Percentiles rank a stretch among this genome's conserved stretches.
These are phyloP conservation scores for Dothideomycetidae sp. DNA, from an alignment of 2,329 filamentous ascomycete species.

Conservation along the genomic window DNA sequence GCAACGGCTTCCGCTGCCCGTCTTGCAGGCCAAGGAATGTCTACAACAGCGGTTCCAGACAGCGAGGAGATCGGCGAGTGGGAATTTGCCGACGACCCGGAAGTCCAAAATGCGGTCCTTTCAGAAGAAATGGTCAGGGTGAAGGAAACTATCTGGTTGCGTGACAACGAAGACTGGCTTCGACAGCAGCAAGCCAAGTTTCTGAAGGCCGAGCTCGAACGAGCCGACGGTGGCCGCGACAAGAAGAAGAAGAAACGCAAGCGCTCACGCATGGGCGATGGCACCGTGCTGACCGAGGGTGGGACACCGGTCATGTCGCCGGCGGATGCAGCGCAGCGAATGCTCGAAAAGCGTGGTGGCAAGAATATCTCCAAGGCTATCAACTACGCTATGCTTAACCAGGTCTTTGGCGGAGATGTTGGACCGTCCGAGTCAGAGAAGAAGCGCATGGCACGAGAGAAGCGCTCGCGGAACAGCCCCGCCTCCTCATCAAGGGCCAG, in stretches of 20 bases:
- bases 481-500: conserved; percentile 7
- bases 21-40: conserved; percentile 34
- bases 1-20: conserved; percentile 36
- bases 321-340: conserved; percentile 31
- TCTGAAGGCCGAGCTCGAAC: conserved; percentile 54
- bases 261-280: conserved; percentile 28
- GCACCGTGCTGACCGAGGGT: conserved; percentile 24
- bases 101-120: conserved; percentile 69
- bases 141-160: conserved; percentile 89
- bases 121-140: conserved; percentile 58
- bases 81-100: conserved; percentile 80
- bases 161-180: conserved; percentile 87
- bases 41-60: conserved; percentile 16
- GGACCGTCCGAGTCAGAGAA: conserved; percentile 9
- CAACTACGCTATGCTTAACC: conserved; percentile 33
- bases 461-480: conserved; percentile 9
- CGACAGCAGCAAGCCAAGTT: conserved; percentile 73
- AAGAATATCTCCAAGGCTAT: conserved; percentile 30
- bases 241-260: conserved; percentile 32
- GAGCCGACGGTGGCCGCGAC: conserved; percentile 30
- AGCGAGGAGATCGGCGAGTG: conserved; percentile 53
- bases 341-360: conserved; percentile 30
- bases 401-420: conserved; percentile 23
- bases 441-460: conserved; percentile 6
- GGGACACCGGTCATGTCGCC: conserved; percentile 27